Conservation (phyloP, 306 rosid species). For the Parietaria judaica region DNA sequence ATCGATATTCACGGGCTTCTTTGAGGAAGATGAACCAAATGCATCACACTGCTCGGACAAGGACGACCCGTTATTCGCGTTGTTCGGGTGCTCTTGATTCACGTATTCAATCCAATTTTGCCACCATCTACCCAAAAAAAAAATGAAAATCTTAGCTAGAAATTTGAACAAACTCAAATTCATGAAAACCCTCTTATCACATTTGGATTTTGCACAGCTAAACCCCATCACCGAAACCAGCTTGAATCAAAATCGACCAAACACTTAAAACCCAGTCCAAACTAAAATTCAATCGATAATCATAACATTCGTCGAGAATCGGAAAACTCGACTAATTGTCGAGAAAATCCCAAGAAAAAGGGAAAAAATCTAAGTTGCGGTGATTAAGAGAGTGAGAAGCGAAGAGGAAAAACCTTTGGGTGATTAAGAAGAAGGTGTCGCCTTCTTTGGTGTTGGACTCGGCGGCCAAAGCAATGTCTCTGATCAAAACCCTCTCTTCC, state of each 20-base stretch:
- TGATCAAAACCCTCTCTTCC: conserved; percentile 82
- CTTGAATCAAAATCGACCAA: too few species aligned
- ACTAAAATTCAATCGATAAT: background rate
- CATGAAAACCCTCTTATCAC: too few species aligned
- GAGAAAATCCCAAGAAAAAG: background rate
- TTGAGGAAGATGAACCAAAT: conserved; percentile 45
- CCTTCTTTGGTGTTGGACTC: conserved; percentile 83
- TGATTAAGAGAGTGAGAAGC: background rate
- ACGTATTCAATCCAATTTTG: conserved; percentile 95
- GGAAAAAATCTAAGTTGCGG: background rate
- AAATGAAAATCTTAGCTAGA: background rate
- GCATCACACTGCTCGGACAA: conserved; percentile 54
- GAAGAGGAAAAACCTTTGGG: conserved; percentile 59
- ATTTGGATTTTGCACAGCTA: too few species aligned
- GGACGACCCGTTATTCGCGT: conserved; percentile 56
- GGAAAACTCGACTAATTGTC: background rate
- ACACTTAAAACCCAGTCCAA: background rate
- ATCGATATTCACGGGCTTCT: conserved; percentile 76
- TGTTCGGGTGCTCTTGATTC: conserved; percentile 78
- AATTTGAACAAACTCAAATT: background rate
- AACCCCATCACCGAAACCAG: too few species aligned
- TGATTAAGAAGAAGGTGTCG: conserved; percentile 63
- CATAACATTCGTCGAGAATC: background rate
- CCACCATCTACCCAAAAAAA: conserved; percentile 73
- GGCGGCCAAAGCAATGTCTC: conserved; percentile 80